phyloP scores from a whole-genome alignment of 2,329 filamentous ascomycete genomes.

The Passalora sequoiae region DNA sequence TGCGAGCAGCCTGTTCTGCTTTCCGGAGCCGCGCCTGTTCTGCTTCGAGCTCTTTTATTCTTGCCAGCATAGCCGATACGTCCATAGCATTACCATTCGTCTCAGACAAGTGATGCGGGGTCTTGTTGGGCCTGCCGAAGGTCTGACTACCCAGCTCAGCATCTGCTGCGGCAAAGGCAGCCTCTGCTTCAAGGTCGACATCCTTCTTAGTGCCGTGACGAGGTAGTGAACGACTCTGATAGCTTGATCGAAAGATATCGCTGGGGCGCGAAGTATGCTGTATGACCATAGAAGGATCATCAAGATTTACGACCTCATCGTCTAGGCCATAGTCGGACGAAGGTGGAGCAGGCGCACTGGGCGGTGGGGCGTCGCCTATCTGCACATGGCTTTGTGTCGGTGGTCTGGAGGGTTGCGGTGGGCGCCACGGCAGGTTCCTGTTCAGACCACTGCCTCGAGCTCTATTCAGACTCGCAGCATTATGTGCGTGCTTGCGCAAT shows the following conservation, averaged over 20 bases:
- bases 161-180: conserved; percentile 32
- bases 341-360: conserved; percentile 24
- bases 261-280: conserved; percentile 20
- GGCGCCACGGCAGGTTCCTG: conserved; percentile 28
- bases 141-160: conserved; percentile 29
- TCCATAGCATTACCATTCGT: conserved; percentile 18
- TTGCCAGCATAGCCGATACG: conserved; percentile 35
- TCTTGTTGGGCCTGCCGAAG: conserved; percentile 16
- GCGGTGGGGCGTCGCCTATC: conserved; percentile 17
- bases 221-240: conserved; percentile 3
- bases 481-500: conserved; percentile 21
- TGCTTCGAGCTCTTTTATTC: conserved; percentile 44
- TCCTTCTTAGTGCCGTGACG: conserved; percentile 12
- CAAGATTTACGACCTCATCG: conserved; percentile 43
- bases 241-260: conserved; percentile 3
- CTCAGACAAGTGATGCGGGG: neutral
- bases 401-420: conserved; percentile 22
- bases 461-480: conserved; percentile 21
- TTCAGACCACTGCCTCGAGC: conserved; percentile 11
- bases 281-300: conserved; percentile 35
- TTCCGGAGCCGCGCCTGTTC: conserved; percentile 38
- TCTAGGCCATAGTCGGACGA: conserved; percentile 44
- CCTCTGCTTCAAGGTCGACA: conserved; percentile 28
- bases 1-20: conserved; percentile 40
- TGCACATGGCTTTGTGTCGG: conserved; percentile 11